Evolutionary conservation across 2,329 filamentous ascomycete species (phyloP).

Genomic region (Tetracladium maxilliforme): DNA sequence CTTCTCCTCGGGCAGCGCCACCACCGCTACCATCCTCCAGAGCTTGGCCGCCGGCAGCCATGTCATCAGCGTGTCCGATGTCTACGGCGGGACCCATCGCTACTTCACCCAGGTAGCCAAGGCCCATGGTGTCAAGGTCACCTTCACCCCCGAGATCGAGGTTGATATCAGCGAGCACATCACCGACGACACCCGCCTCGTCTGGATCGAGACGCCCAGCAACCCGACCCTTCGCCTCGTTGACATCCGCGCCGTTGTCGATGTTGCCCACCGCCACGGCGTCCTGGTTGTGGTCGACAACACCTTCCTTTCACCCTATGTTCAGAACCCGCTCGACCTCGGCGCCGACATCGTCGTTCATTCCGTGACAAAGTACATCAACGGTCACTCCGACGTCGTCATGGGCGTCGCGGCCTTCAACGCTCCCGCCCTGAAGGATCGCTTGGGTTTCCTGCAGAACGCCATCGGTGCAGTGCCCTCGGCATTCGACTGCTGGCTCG

Average conservation of each 20-base stretch:
- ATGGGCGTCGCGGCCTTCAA: conserved; percentile 98
- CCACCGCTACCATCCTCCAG: conserved; percentile 86
- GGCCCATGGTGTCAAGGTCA: conserved; percentile 86
- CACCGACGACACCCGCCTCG: conserved; percentile 73
- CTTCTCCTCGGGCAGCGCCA: conserved; percentile 86
- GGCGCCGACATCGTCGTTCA: conserved; percentile 96
- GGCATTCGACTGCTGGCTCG: conserved; percentile 94
- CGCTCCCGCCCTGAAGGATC: conserved; percentile 60
- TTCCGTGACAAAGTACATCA: conserved; percentile 98
- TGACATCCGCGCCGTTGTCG: conserved; percentile 77
- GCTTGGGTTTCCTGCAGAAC: conserved; percentile 86
- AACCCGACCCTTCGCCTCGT: conserved; percentile 91
- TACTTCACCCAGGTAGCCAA: conserved; percentile 98
- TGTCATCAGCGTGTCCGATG: conserved; percentile 91
- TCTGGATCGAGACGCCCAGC: conserved; percentile 94
- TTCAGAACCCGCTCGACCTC: conserved; percentile 90
- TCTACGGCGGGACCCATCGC: conserved; percentile 94
- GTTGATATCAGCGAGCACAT: conserved; percentile 76
- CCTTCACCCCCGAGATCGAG: conserved; percentile 88
- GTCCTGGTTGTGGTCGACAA: conserved; percentile 98
- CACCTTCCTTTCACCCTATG: conserved; percentile 91
- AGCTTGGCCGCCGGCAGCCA: conserved; percentile 82
- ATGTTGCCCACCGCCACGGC: conserved; percentile 71
- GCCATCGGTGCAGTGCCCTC: conserved; percentile 92
- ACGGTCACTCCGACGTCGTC: conserved; percentile 89